A percentile compares a stretch with the other conserved stretches of the same genome.
phyloP scores from a whole-genome alignment of 495 filamentous ascomycete species.

The Aspergillus baeticus region DNA sequence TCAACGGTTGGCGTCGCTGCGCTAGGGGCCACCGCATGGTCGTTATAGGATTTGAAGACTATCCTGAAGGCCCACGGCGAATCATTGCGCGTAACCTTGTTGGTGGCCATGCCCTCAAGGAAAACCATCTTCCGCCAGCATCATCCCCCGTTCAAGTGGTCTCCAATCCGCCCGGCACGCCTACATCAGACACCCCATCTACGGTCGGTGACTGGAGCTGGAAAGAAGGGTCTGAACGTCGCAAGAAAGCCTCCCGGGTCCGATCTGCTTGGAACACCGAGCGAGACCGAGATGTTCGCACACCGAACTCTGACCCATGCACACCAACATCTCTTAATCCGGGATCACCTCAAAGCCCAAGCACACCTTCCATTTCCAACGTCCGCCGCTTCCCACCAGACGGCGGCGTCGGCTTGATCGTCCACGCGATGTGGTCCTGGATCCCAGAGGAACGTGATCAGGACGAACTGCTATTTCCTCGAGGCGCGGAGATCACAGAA shows the following conservation, averaged over 20 bases:
- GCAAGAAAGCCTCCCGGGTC: conserved; percentile 48
- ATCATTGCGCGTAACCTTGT: conserved; percentile 65
- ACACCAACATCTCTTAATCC: conserved; percentile 16
- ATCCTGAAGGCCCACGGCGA: conserved; percentile 54
- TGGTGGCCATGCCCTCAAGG: conserved; percentile 62
- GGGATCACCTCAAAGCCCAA: conserved; percentile 11
- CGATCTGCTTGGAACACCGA: conserved; percentile 18
- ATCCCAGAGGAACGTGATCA: conserved; percentile 59
- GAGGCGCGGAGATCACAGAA: conserved; percentile 76
- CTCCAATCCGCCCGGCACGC: conserved; percentile 10
- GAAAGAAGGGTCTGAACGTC: conserved; percentile 46
- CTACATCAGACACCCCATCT: conserved; percentile 27
- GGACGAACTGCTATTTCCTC: conserved; percentile 82
- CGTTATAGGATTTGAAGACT: conserved; percentile 69
- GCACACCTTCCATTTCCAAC: neutral
- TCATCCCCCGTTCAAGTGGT: conserved; percentile 19
- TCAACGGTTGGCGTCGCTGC: conserved; percentile 78
- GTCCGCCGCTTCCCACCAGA: conserved; percentile 61
- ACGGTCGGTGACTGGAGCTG: conserved; percentile 45
- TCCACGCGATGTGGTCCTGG: conserved; percentile 69
- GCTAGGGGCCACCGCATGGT: conserved; percentile 79
- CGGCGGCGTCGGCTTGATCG: conserved; percentile 62
- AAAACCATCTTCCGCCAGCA: conserved; percentile 44
- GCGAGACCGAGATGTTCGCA: conserved; percentile 11
- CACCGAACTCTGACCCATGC: conserved; percentile 16